Evolutionary conservation across 352 stramenopile species (phyloP), one percentile per base, ranked within the genome.

Genomic region (Pythium rhizo-oryzae): DNA sequence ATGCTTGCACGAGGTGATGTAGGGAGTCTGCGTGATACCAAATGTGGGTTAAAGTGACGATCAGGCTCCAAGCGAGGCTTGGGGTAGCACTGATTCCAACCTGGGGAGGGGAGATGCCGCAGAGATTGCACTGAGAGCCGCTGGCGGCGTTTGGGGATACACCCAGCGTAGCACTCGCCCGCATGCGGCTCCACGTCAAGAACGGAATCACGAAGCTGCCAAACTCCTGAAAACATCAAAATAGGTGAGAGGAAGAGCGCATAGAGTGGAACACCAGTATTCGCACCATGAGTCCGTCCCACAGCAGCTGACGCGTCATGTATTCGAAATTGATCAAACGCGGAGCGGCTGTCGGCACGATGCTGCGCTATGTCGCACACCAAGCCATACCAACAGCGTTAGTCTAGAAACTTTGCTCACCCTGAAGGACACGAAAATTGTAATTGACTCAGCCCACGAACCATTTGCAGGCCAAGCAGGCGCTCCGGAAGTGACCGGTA

Each of bases 1-100:
- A 59, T 95, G 87, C 69, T 91, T 89, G 71, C 87, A 95, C 13
- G 87, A 93, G 55, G 87, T 95, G 59, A 93, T 87, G 75, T 95
- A 95, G n/a, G 87, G 85, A n/a, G 87, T 95, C 80, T 93, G 71
- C n/a, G n/a, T n/a, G 0, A 69, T 3, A 12, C 11, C 47, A 19
- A 4, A 13, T 16, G 39, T 46, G 8, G 49, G 8, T 28, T 16
- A n/a, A n/a, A n/a, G n/a, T n/a, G n/a, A 46, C 7, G 19, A 44
- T 25, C 51, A 58, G 2, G 6, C 3, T 19, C 24, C 39, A 56
- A 7, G 12, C 11, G 33, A 55, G 47, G 9, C 37, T 21, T 47
- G 1, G 39, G 5, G 39, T 19, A 19, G 9, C 30, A 53, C 24
- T 21, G 33, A 52, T 0, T 16, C 53, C 12, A 9, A 87, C 80